Percentiles rank a stretch among this genome's conserved stretches.
Conservation (phyloP, 1,139 yeast species). For the Yamadazyma aaseri region DNA sequence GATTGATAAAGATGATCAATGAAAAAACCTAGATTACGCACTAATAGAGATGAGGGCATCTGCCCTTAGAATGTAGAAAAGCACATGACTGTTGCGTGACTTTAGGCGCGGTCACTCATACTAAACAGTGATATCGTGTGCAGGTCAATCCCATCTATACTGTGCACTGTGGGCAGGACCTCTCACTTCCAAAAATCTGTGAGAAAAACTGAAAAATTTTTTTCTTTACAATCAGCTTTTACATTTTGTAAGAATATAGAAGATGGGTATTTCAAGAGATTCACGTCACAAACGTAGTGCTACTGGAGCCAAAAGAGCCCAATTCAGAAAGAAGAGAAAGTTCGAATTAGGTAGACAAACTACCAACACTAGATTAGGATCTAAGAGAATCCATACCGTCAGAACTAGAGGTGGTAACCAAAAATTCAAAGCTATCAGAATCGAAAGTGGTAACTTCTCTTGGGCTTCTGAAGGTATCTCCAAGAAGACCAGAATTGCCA, state of each 20-base stretch:
- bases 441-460: slow-evolving; percentile 99
- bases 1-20: too few species aligned
- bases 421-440: slow-evolving; percentile 99
- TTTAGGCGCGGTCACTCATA: too few species aligned
- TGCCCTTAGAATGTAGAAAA: too few species aligned
- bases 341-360: slow-evolving; percentile 99
- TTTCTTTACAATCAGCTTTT: slow-evolving; percentile 4
- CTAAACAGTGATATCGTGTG: slow-evolving; percentile 1
- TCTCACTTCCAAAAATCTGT: neutral
- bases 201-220: slow-evolving; percentile 6
- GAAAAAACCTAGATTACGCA: too few species aligned
- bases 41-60: too few species aligned
- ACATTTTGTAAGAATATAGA: slow-evolving; percentile 13
- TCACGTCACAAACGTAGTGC: slow-evolving; percentile 99
- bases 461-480: slow-evolving; percentile 99
- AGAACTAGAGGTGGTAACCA: slow-evolving; percentile 99
- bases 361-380: slow-evolving; percentile 98
- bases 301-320: slow-evolving; percentile 99
- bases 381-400: slow-evolving; percentile 98
- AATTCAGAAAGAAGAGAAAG: slow-evolving; percentile 99
- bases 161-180: neutral
- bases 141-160: neutral
- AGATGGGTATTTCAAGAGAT: slow-evolving; percentile 99
- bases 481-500: slow-evolving; percentile 98
- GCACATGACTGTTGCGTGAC: too few species aligned